A percentile compares a stretch with the other conserved stretches of the same genome.
These are phyloP conservation scores for Jacaranda copaia DNA, from an alignment of 257 asterid genomes.

Conservation along the genomic window DNA sequence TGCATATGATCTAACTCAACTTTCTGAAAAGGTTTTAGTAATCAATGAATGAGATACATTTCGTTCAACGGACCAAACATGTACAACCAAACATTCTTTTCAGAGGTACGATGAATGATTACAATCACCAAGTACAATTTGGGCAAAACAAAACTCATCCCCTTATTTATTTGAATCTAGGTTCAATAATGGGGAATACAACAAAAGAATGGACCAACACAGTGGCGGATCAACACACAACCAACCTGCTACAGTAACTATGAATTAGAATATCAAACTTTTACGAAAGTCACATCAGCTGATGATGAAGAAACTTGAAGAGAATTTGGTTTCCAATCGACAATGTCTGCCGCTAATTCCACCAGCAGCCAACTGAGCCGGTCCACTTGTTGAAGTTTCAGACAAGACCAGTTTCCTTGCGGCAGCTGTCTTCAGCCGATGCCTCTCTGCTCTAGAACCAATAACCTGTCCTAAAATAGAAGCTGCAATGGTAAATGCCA, in stretches of 20 bases:
- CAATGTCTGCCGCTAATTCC: conserved; percentile 37
- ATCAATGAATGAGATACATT: too few relatives aligned
- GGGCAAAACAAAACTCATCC: conserved; percentile 12
- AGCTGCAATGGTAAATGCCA: conserved; percentile 90
- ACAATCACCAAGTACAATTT: background rate
- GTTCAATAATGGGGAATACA: background rate
- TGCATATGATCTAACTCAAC: too few relatives aligned
- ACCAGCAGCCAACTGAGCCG: too few relatives aligned
- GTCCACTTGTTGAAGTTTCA: background rate
- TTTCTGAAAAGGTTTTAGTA: too few relatives aligned
- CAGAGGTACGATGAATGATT: background rate
- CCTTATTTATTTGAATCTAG: conserved; percentile 10
- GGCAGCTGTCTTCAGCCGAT: conserved; percentile 61
- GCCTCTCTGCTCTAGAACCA: conserved; percentile 88
- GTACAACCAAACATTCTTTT: background rate
- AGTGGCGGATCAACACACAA: conserved; percentile 2
- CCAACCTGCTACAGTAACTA: background rate
- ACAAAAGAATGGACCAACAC: background rate
- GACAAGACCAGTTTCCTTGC: conserved; percentile 37
- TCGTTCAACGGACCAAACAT: too few relatives aligned
- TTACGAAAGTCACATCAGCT: conserved; percentile 27
- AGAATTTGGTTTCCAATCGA: conserved; percentile 32
- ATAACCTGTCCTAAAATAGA: conserved; percentile 88
- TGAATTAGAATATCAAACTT: background rate
- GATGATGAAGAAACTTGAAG: conserved; percentile 35